These are phyloP conservation scores for Erysimum cheiranthoides DNA, from an alignment of 345 rosid species.

Conservation along the genomic window DNA sequence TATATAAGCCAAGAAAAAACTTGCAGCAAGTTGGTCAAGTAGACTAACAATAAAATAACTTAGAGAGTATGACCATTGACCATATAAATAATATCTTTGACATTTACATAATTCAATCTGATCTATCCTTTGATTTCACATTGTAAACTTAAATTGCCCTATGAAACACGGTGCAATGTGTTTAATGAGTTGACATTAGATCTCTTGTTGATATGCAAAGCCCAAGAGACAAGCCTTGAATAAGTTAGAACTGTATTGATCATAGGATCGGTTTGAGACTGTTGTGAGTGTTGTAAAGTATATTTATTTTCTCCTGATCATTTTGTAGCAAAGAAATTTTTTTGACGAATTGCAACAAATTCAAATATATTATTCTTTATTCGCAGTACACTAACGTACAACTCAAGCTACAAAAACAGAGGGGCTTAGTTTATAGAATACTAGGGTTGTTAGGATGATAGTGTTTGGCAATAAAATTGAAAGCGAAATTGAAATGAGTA, in stretches of 20 bases:
- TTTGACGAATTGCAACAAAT: neutral
- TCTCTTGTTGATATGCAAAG: neutral
- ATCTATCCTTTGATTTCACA: neutral
- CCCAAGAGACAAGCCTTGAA: neutral
- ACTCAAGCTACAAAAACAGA: neutral
- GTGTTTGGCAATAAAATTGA: neutral
- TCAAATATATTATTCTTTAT: neutral
- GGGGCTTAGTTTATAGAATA: neutral
- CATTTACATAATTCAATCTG: neutral
- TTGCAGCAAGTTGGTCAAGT: conserved; percentile 25
- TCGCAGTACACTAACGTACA: neutral
- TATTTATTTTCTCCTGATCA: neutral
- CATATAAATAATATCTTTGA: neutral
- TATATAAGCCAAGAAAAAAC: conserved; percentile 18
- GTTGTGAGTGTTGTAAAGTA: neutral
- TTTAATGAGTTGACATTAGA: neutral
- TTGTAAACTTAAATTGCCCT: neutral
- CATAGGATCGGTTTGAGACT: neutral
- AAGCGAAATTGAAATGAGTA: no score
- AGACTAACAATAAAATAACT: conserved; percentile 8
- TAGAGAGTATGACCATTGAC: conserved; percentile 1
- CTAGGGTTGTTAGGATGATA: neutral
- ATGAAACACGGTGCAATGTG: neutral
- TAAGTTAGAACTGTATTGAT: neutral
- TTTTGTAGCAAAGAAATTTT: neutral